phyloP scores from a whole-genome alignment of 768 basidiomycete species.

The Amanita fuliginea region DNA sequence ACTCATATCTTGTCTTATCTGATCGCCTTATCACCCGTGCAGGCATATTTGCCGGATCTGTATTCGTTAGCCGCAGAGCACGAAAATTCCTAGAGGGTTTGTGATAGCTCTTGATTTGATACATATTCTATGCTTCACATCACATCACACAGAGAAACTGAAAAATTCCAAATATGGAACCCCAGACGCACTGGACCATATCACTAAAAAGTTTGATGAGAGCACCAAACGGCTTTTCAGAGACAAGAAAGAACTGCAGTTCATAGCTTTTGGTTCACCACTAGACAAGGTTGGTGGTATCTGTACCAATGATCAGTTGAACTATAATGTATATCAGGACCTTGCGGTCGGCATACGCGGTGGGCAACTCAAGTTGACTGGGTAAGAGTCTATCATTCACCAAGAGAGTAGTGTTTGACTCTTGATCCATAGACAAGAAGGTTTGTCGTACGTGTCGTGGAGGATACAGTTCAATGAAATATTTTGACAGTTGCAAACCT shows the following conservation, averaged over 20 bases:
- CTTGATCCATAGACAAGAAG: slow-evolving; percentile 18
- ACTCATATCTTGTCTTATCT: not conserved
- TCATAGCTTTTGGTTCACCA: slow-evolving; percentile 68
- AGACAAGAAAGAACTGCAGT: slow-evolving; percentile 55
- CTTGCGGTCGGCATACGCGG: slow-evolving; percentile 53
- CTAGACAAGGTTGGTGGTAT: slow-evolving; percentile 41
- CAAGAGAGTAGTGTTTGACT: not conserved
- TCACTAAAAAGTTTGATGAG: slow-evolving; percentile 72
- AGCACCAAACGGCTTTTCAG: slow-evolving; percentile 75
- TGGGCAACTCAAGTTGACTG: slow-evolving; percentile 62
- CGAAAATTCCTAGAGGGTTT: slow-evolving; percentile 62
- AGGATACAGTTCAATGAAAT: slow-evolving; percentile 12
- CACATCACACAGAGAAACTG: slow-evolving; percentile 47
- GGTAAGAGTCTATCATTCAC: slow-evolving; percentile 27
- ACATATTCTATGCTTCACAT: not conserved
- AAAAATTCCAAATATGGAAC: slow-evolving; percentile 64
- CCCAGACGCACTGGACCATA: slow-evolving; percentile 63
- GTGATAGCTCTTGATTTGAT: slow-evolving; percentile 4
- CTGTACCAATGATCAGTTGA: not conserved
- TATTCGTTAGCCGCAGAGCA: slow-evolving; percentile 71
- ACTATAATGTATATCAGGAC: slow-evolving; percentile 25
- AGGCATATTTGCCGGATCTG: slow-evolving; percentile 77
- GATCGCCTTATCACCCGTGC: slow-evolving; percentile 6
- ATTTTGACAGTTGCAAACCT: slow-evolving; percentile 47
- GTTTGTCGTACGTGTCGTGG: slow-evolving; percentile 9